Base-by-base conservation (phyloP, 2,329 filamentous ascomycete species). In the Botrytis sinoallii region DNA sequence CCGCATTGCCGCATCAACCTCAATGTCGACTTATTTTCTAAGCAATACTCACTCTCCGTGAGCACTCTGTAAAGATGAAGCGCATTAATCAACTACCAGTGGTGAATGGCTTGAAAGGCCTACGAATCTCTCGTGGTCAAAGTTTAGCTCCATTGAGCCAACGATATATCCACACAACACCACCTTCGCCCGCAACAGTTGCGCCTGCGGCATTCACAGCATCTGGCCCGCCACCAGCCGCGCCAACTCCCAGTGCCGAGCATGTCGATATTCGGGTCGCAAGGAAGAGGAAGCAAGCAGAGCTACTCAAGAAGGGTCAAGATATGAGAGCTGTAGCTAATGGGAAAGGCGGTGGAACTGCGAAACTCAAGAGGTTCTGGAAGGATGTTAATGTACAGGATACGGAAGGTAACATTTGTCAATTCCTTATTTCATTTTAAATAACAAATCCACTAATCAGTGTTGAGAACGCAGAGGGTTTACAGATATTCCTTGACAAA, bases 351-450 rank as follows among this genome's bases (percentile, higher is more conserved):
- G 81, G 82, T 25, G 82, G 84, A 72, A 77, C 74, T 1, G 78
- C 77, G 46, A 86, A 86, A 76, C 86, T 86, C 80, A 93, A 90
- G 84, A 88, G 95, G 71, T 98, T 98, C 85, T 98, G 95, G 95
- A 93, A 92, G 82, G 88, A 96, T 80, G 93, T 96, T 1, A 82
- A 86, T 75, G 90, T 98, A 55, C 86, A 88, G 77, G 89, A 92
- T 80, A 87, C 87, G 16, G 85, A 90, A 76, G 91, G 91, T 92
- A 84, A 73, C 83, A 42, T 77, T 74, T 61, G 29, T 8, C 18
- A 14, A 44, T 69, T 61, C 32, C 14, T 22, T 8, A 29, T 40
- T 29, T n/a, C 9, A 5, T 7, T 6, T 44, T 9, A 42, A 67
- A n/a, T n/a, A 10, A 42, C 16, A 29, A 32, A 35, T 16, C 20